Conservation (phyloP, 2,329 filamentous ascomycete species). For the Mycosphaerelloides madeirae region DNA sequence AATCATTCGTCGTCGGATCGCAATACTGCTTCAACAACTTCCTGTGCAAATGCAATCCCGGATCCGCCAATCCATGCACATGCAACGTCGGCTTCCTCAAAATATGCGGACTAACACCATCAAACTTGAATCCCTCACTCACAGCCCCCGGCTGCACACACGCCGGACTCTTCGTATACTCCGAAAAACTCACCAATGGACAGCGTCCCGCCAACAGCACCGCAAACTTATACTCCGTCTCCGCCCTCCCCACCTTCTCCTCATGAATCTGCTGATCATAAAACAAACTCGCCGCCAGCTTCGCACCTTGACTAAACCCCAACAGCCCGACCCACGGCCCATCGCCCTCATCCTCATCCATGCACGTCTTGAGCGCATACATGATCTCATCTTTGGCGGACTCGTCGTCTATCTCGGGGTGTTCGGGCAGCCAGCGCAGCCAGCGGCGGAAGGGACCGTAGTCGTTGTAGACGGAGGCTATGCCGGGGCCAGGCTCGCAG, state of each 20-base stretch:
- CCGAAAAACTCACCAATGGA: conserved; percentile 53
- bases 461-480: conserved; percentile 60
- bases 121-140: conserved; percentile 41
- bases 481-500: conserved; percentile 57
- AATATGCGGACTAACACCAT: conserved; percentile 44
- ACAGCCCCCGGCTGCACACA: conserved; percentile 41
- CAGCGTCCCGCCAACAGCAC: conserved; percentile 59
- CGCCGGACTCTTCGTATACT: conserved; percentile 33
- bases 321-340: conserved; percentile 49
- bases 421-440: conserved; percentile 60
- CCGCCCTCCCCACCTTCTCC: conserved; percentile 34
- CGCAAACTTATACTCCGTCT: conserved; percentile 53
- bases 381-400: conserved; percentile 44
- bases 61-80: conserved; percentile 61
- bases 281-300: conserved; percentile 43
- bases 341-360: conserved; percentile 41
- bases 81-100: conserved; percentile 60
- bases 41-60: conserved; percentile 56
- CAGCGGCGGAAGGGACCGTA: conserved; percentile 61
- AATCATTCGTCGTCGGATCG: conserved; percentile 46
- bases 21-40: conserved; percentile 57
- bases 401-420: conserved; percentile 51
- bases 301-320: conserved; percentile 50
- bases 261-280: conserved; percentile 56
- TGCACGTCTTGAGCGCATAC: conserved; percentile 43